These are phyloP conservation scores for Metroxylon sagu DNA, from an alignment of 176 grass and related monocot species.

Conservation along the genomic window DNA sequence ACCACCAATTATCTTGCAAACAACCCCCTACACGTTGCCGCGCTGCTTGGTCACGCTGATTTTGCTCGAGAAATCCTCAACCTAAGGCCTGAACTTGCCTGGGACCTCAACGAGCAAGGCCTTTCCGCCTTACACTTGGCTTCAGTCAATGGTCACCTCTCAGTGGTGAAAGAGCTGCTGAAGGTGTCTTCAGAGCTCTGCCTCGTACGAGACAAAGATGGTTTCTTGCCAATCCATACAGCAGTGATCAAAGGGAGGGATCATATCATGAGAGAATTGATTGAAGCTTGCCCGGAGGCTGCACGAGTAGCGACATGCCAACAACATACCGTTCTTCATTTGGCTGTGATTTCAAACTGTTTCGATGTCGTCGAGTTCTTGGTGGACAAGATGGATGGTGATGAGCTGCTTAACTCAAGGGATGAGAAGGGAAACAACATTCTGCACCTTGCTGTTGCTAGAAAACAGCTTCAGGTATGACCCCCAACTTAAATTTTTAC, in stretches of 20 bases:
- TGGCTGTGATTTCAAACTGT: slow-evolving; percentile 9
- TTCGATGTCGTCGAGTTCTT: slow-evolving; percentile 1
- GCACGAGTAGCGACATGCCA: not conserved
- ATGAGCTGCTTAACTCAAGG: not conserved
- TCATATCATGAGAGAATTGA: not conserved
- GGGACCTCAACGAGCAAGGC: not conserved
- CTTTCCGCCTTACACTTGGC: slow-evolving; percentile 16
- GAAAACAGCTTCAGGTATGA: not conserved
- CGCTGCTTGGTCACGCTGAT: slow-evolving; percentile 3
- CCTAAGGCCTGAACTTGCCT: not conserved
- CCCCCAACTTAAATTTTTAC: not conserved
- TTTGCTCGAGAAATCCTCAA: slow-evolving; percentile 6
- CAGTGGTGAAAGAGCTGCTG: not conserved
- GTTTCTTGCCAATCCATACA: slow-evolving; percentile 5
- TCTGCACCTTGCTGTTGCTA: slow-evolving; percentile 17
- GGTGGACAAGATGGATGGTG: not conserved
- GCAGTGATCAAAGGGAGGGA: slow-evolving; percentile 6
- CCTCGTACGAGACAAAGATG: slow-evolving; percentile 5
- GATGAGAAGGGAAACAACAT: slow-evolving; percentile 11
- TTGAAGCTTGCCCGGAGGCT: not conserved
- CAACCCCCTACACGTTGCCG: slow-evolving; percentile 17
- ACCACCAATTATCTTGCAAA: not conserved
- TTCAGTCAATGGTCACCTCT: slow-evolving; percentile 3
- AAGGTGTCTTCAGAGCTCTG: not conserved
- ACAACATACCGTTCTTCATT: slow-evolving; percentile 3